Evolutionary conservation across 495 filamentous ascomycete genomes (phyloP).

Genomic region (Penicillium arizonense): DNA sequence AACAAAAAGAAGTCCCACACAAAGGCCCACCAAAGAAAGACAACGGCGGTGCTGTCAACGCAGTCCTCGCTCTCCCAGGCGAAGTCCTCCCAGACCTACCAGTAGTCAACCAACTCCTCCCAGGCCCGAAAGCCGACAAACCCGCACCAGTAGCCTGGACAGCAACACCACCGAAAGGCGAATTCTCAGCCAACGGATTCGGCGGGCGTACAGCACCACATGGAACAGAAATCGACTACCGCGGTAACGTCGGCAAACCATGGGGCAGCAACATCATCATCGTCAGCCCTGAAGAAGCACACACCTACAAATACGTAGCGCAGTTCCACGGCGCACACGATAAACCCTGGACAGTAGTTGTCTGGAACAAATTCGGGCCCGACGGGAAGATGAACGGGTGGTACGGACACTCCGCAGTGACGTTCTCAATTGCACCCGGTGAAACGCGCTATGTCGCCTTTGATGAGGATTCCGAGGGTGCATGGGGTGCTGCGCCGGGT

Average conservation of each 20-base stretch:
- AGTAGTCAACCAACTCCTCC: conserved; percentile 9
- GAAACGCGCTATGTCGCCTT: conserved; percentile 48
- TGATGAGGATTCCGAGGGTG: conserved; percentile 45
- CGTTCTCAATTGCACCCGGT: conserved; percentile 40
- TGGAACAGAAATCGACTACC: conserved; percentile 32
- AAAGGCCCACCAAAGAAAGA: not conserved
- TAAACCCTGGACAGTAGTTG: conserved; percentile 37
- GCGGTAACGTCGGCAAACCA: conserved; percentile 50
- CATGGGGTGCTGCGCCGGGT: conserved; percentile 37
- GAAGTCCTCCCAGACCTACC: conserved; percentile 9
- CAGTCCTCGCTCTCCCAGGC: not conserved
- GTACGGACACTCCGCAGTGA: conserved; percentile 43
- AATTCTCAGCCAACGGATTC: conserved; percentile 27
- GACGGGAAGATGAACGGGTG: conserved; percentile 43
- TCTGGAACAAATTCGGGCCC: conserved; percentile 56
- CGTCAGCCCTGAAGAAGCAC: conserved; percentile 32
- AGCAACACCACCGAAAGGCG: conserved; percentile 15
- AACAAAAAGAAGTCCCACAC: not conserved
- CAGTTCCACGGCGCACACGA: conserved; percentile 39
- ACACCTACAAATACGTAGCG: conserved; percentile 46
- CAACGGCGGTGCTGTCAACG: not conserved
- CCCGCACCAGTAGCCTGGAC: conserved; percentile 23
- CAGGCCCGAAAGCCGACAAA: not conserved
- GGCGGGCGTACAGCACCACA: conserved; percentile 26
- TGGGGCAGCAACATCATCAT: conserved; percentile 55